Conservation (phyloP, 345 rosid genomes). For the Salix udensis region DNA sequence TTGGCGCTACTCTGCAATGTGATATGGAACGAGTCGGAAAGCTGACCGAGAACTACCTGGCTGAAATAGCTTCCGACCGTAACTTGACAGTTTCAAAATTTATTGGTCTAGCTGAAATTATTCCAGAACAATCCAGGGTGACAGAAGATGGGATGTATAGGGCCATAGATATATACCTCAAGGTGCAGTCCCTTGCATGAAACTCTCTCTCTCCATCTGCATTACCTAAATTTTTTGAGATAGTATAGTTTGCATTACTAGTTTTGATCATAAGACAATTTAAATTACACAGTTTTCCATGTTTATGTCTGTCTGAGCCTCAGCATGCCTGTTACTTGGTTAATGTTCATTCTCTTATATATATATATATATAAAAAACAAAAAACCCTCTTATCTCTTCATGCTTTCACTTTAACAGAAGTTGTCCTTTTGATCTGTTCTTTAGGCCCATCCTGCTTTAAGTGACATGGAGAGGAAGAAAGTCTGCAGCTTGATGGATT, state of each 20-base stretch:
- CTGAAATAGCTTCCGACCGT: slow-evolving; percentile 82
- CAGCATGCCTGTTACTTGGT: neutral
- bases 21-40: slow-evolving; percentile 82
- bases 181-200: slow-evolving; percentile 43
- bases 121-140: slow-evolving; percentile 71
- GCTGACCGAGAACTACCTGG: slow-evolving; percentile 81
- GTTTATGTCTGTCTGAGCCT: neutral
- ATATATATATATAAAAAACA: neutral
- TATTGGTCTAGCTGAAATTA: slow-evolving; percentile 63
- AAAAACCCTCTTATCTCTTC: neutral
- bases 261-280: neutral
- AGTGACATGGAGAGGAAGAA: slow-evolving; percentile 92
- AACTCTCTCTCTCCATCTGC: neutral
- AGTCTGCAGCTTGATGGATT: slow-evolving; percentile 91
- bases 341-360: too few relatives aligned
- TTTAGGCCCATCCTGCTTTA: slow-evolving; percentile 77
- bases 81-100: slow-evolving; percentile 60
- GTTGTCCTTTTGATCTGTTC: neutral
- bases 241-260: neutral
- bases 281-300: neutral
- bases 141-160: slow-evolving; percentile 90
- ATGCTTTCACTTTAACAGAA: neutral
- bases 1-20: slow-evolving; percentile 39
- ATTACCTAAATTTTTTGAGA: neutral
- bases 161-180: slow-evolving; percentile 85